A percentile compares a stretch with the other conserved stretches of the same genome.
phyloP scores from a whole-genome alignment of 805 yeast genomes.

The Yarrowia phangngaensis region DNA sequence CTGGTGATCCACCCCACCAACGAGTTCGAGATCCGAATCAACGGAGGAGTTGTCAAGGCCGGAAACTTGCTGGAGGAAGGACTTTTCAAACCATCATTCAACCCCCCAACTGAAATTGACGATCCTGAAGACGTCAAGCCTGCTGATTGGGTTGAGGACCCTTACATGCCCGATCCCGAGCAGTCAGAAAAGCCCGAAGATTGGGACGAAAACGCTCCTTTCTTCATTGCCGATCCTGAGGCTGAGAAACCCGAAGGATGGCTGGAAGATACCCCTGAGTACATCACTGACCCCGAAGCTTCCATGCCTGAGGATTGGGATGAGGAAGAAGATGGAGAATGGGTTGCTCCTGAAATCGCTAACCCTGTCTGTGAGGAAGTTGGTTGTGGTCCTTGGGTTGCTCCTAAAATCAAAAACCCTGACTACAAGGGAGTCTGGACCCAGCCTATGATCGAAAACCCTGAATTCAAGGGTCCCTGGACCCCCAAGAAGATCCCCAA shows the following conservation, averaged over 20 bases:
- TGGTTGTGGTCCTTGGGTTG: slow-evolving; percentile 72
- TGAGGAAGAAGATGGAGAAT: slow-evolving; percentile 84
- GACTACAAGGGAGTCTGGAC: slow-evolving; percentile 71
- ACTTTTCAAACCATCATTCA: slow-evolving; percentile 60
- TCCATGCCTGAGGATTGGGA: slow-evolving; percentile 76
- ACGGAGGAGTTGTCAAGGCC: slow-evolving; percentile 68
- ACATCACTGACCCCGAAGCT: slow-evolving; percentile 65
- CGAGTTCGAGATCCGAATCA: slow-evolving; percentile 73
- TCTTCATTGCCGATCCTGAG: slow-evolving; percentile 60
- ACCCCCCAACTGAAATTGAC: slow-evolving; percentile 61
- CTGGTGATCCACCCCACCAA: slow-evolving; percentile 62
- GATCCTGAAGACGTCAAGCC: slow-evolving; percentile 63
- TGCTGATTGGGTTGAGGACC: slow-evolving; percentile 74
- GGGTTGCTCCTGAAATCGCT: slow-evolving; percentile 64
- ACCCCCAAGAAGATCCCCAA: slow-evolving; percentile 57
- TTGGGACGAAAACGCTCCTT: slow-evolving; percentile 74
- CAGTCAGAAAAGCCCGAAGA: slow-evolving; percentile 67
- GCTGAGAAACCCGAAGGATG: slow-evolving; percentile 72
- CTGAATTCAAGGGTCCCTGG: slow-evolving; percentile 76
- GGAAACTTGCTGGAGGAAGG: slow-evolving; percentile 61
- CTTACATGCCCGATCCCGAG: slow-evolving; percentile 63
- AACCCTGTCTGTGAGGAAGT: slow-evolving; percentile 66
- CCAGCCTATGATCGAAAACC: slow-evolving; percentile 63
- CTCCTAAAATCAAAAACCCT: slow-evolving; percentile 63
- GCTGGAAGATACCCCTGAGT: slow-evolving; percentile 61